Evolutionary conservation across 2,329 filamentous ascomycete genomes (phyloP), one percentile per base, ranked within the genome.

Genomic region (Cyclaneusma minus): DNA sequence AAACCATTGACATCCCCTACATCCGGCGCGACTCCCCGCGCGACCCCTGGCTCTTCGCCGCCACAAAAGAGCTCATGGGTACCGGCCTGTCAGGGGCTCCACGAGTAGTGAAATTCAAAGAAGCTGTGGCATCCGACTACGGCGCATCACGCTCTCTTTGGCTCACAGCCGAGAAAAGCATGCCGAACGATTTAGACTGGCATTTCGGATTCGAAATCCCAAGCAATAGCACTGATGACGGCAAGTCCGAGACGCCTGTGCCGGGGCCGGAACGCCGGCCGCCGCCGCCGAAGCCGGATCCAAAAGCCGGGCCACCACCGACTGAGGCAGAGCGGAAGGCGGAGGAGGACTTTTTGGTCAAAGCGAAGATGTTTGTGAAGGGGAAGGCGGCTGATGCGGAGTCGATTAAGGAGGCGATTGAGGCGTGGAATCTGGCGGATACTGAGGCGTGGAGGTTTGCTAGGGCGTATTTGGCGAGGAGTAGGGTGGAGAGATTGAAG

Each of bases 161-260:
- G 85, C 57, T 93, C 12, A 77, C 75, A 0, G 79, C 81, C n/a
- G 72, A 79, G 42, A 58, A 59, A 9, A 52, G 62, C 2, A 52
- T 58, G 5, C 49, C 55, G 1, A 49, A 64, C n/a, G 78, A 89
- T 36, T 57, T 93, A 3, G 77, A 87, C 44, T 95, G 84, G 83
- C 67, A 77, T 38, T 82, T 95, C 46, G 89, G 87, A 28, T 95
- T 95, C 50, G 58, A 62, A 9, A 62, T 94, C 7, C 81, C 85
- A 2, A 60, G 62, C 24, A 52, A 58, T 12, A 53, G 56, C 7
- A 57, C 64, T 4, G 50, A 61, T 21, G 56, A 60, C 15, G 64
- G 60, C 24, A 63, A 64, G 34, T 65, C 64, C 9, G 56, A 63
- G 37, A 64, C 68, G 2, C 66, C 69, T 0, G 61, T 68, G 5